Evolutionary conservation across 257 asterid species (phyloP).

Genomic region (Gentiana straminea): DNA sequence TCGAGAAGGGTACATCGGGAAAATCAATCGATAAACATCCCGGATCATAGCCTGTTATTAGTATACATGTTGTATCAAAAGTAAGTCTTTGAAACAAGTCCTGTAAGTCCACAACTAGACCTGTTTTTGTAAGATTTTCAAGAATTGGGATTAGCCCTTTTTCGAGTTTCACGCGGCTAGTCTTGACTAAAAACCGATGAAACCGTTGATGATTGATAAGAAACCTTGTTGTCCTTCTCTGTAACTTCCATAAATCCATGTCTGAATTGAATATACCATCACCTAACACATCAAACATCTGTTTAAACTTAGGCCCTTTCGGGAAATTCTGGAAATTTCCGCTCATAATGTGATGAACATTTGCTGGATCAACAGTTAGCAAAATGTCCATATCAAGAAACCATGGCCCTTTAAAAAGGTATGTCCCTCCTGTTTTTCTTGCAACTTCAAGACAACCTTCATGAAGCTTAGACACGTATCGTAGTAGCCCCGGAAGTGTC

Average conservation of each 20-base stretch:
- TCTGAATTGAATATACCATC: conserved; percentile 59
- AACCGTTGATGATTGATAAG: conserved; percentile 32
- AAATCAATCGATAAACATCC: conserved; percentile 34
- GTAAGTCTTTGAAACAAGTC: conserved; percentile 57
- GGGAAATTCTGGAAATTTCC: conserved; percentile 38
- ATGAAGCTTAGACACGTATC: conserved; percentile 26
- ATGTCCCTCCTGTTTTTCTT: conserved; percentile 25
- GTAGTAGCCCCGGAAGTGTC: conserved; percentile 33
- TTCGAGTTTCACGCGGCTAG: conserved; percentile 28
- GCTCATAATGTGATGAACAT: conserved; percentile 55
- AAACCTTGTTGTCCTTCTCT: conserved; percentile 31
- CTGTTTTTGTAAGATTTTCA: conserved; percentile 15
- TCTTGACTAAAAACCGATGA: conserved; percentile 21
- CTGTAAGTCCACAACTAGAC: conserved; percentile 32
- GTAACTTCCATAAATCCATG: conserved; percentile 33
- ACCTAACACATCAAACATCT: conserved; percentile 52
- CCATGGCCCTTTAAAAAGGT: conserved; percentile 40
- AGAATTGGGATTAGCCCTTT: conserved; percentile 43
- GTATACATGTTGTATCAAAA: conserved; percentile 42
- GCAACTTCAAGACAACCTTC: conserved; percentile 24
- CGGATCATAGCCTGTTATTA: conserved; percentile 53
- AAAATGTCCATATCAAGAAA: conserved; percentile 41
- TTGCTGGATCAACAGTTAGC: conserved; percentile 36
- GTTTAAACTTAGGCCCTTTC: conserved; percentile 36
- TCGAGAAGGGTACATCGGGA: conserved; percentile 44